These are phyloP conservation scores for Rhodotorula kratochvilovae DNA, from an alignment of 768 basidiomycete genomes.

Conservation along the genomic window DNA sequence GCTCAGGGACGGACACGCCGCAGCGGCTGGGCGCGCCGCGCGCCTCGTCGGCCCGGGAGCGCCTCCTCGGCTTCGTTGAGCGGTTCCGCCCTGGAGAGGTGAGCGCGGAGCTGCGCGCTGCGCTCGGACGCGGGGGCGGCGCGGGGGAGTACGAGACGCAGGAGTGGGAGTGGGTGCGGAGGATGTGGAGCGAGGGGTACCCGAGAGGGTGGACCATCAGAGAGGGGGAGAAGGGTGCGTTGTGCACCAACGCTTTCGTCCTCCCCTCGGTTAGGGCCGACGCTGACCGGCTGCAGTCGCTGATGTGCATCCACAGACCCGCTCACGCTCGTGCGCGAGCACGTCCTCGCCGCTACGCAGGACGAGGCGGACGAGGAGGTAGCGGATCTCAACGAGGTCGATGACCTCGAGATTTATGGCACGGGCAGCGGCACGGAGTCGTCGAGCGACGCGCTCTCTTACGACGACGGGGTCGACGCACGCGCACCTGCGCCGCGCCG, in stretches of 20 bases:
- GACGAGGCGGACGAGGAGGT: slow-evolving; percentile 1
- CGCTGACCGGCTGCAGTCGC: too few relatives aligned
- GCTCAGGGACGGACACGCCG: neutral
- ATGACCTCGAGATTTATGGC: slow-evolving; percentile 6
- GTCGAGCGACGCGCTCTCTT: neutral
- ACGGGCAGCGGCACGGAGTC: neutral
- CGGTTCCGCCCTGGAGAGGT: slow-evolving; percentile 12
- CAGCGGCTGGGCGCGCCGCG: neutral
- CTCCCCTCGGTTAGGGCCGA: neutral
- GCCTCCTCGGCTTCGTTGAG: slow-evolving; percentile 3
- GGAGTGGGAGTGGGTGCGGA: slow-evolving; percentile 19
- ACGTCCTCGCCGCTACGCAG: neutral
- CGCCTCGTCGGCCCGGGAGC: neutral
- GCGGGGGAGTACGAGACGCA: neutral
- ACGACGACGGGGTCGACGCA: too few relatives aligned
- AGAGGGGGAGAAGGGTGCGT: slow-evolving; percentile 4
- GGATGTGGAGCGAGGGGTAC: slow-evolving; percentile 17
- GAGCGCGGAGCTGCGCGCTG: neutral
- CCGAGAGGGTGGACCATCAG: slow-evolving; percentile 24
- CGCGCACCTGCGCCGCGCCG: too few relatives aligned
- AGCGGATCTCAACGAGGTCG: slow-evolving; percentile 4
- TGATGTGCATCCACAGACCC: neutral
- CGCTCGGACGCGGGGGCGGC: neutral
- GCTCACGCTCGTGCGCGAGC: neutral
- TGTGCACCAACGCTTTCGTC: neutral